Evolutionary conservation across 352 stramenopile genomes (phyloP), one percentile per base, ranked within the genome.

Genomic region (Globisporangium lucens): DNA sequence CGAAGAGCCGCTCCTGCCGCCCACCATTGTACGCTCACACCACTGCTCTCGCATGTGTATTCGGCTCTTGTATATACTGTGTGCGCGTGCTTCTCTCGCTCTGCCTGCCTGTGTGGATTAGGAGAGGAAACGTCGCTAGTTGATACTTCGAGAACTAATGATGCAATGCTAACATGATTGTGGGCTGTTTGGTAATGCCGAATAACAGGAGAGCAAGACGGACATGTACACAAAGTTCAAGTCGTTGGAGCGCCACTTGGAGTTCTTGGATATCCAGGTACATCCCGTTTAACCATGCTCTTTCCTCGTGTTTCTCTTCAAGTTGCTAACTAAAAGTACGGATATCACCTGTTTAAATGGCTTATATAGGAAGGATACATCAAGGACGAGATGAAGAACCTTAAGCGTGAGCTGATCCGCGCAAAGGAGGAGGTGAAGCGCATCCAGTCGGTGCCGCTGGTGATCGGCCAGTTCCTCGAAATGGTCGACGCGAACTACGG

Each of bases 401-500:
- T 99, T 15, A 99, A 99, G 85, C 85, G 97, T 22, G 98, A 99
- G 77, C 84, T 99, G 33, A 98, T 99, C 68, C 96, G 98, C 36
- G 98, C 98, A 41, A 99, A 99, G 79, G 98, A 99, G 69, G 96
- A 99, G 66, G 98, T 99, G 59, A 99, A 99, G 70, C 92, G 98
- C 56, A 99, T 99, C 75, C 97, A 99, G 89, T 98, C 91, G n/a
- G 98, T 99, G 53, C 98, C 98, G 46, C 85, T 99, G 6, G 98
- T 99, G 8, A 99, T 99, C 68, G 98, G 98, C n/a, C 98, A 99
- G 83, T 99, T 99, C 74, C 97, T 99, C 56, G 98, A 99, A 83
- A 99, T 99, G 97, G 98, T 99, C 71, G 98, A 99, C 80, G 94
- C 97, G 64, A 98, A 99, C 83, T 99, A 99, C 76, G 98, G 97